Evolutionary conservation across 306 rosid species (phyloP).

Genomic region (Adenanthera pavonina): DNA sequence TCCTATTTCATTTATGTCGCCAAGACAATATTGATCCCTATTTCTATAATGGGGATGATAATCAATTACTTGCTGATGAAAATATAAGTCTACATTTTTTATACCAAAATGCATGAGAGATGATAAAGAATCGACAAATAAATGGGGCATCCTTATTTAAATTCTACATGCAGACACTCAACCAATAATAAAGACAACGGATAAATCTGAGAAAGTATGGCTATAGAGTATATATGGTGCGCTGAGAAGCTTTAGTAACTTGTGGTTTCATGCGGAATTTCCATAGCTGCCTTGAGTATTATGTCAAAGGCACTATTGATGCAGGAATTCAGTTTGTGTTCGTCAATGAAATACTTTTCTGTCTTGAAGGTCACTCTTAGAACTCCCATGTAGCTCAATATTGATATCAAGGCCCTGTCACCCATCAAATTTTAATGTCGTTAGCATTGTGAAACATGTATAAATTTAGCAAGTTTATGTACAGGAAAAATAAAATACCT

Average conservation of each 20-base stretch:
- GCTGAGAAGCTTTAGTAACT: neutral
- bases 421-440: neutral
- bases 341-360: constrained; percentile 52
- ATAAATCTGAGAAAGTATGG: neutral
- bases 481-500: constrained; percentile 46
- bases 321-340: constrained; percentile 49
- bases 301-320: constrained; percentile 52
- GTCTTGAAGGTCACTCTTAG: constrained; percentile 49
- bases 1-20: no score
- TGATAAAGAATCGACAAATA: neutral
- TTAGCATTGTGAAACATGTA: neutral
- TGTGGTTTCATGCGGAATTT: constrained; percentile 14
- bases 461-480: no score
- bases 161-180: neutral
- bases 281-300: constrained; percentile 42
- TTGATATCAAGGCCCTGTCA: constrained; percentile 58
- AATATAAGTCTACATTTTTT: neutral
- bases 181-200: neutral
- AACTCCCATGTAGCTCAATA: constrained; percentile 61
- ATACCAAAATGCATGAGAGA: neutral
- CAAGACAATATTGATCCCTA: no score
- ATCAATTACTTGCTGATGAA: no score
- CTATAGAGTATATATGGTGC: neutral
- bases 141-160: neutral
- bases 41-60: no score